Percentiles rank a stretch among this genome's conserved stretches.
phyloP scores from a whole-genome alignment of 371 early-diverging fungal genomes.

The Lichtheimia ornata region DNA sequence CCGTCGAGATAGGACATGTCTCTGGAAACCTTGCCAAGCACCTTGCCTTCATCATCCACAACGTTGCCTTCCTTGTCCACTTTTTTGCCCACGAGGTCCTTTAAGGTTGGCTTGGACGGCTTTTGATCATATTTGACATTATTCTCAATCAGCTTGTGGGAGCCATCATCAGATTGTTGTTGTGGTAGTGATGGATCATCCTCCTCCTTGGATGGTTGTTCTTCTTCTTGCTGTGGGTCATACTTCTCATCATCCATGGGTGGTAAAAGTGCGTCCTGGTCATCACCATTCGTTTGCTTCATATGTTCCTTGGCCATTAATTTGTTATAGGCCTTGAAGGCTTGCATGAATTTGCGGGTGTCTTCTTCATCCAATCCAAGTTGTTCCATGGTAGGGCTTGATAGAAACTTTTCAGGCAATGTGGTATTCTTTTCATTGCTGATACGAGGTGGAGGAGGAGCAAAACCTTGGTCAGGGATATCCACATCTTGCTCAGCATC shows the following conservation, averaged over 20 bases:
- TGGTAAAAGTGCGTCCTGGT: no score
- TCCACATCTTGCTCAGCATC: no score
- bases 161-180: background rate
- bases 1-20: slow-evolving; percentile 1
- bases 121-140: slow-evolving; percentile 2
- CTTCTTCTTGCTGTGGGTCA: background rate
- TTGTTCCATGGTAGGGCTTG: background rate
- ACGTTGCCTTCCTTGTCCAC: background rate
- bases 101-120: background rate
- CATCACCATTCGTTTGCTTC: background rate
- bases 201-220: background rate
- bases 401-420: background rate
- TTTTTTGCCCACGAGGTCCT: slow-evolving; percentile 1
- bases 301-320: background rate
- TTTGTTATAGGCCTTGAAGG: background rate
- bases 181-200: background rate
- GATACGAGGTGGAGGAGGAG: no score
- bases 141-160: background rate
- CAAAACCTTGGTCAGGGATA: no score
- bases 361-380: background rate
- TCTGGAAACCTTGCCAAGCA: background rate
- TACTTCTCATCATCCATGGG: background rate
- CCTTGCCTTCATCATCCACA: background rate
- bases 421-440: background rate
- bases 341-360: slow-evolving; percentile 1